Percentiles rank a stretch among this genome's conserved stretches.
Evolutionary conservation across 306 rosid genomes (phyloP).

Genomic region (Lathyrus oleraceus): DNA sequence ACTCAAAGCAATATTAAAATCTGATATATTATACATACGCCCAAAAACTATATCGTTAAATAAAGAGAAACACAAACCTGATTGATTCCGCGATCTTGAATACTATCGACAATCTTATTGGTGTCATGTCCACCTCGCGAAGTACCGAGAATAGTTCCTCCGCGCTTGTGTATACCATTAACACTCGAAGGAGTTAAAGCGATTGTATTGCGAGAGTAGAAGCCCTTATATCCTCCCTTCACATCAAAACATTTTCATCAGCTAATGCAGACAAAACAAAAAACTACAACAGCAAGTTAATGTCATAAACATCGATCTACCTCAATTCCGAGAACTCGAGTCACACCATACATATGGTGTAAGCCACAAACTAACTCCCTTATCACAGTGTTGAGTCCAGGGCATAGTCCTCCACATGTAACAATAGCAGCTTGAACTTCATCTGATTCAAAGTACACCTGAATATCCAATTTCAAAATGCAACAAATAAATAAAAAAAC

Average conservation of each 20-base stretch:
- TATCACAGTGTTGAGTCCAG: constrained; percentile 97
- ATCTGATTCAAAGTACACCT: constrained; percentile 83
- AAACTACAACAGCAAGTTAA: constrained; percentile 4
- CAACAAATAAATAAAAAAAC: neutral
- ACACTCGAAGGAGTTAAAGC: constrained; percentile 71
- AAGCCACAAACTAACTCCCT: constrained; percentile 89
- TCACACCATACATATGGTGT: constrained; percentile 89
- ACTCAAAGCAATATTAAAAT: constrained; percentile 28
- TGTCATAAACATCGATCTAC: constrained; percentile 45
- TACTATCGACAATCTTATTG: constrained; percentile 86
- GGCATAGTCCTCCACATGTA: constrained; percentile 97
- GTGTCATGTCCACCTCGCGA: constrained; percentile 96
- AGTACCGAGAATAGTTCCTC: constrained; percentile 86
- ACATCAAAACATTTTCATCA: constrained; percentile 22
- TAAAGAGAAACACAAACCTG: constrained; percentile 54
- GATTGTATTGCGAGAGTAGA: constrained; percentile 75
- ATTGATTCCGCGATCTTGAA: constrained; percentile 89
- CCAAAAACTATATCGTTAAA: neutral
- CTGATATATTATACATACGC: neutral
- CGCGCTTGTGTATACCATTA: constrained; percentile 92
- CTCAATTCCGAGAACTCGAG: constrained; percentile 72
- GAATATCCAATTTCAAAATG: constrained; percentile 27
- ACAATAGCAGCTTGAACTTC: constrained; percentile 93
- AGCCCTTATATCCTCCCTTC: constrained; percentile 95
- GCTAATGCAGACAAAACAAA: constrained; percentile 1